A percentile compares a stretch with the other conserved stretches of the same genome.
Evolutionary conservation across 2,329 filamentous ascomycete species (phyloP).

Genomic region (Aspergillus sp.): DNA sequence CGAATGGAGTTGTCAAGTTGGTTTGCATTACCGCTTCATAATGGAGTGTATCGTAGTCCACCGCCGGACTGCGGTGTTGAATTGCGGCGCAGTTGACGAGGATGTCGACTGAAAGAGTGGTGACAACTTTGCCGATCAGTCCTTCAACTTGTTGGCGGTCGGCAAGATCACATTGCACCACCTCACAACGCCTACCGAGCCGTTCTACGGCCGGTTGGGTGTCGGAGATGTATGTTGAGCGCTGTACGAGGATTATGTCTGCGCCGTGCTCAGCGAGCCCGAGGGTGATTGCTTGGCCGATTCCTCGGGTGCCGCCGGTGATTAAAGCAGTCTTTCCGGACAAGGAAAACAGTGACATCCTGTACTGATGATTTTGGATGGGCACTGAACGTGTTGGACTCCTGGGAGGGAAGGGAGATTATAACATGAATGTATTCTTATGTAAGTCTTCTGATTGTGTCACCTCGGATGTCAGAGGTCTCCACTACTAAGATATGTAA

Average conservation of each 20-base stretch:
- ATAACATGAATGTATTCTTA: too few relatives aligned
- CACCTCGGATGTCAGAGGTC: too few relatives aligned
- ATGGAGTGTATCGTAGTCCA: constrained; percentile 62
- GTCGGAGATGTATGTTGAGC: constrained; percentile 15
- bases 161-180: not conserved
- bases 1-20: constrained; percentile 79
- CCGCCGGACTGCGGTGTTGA: constrained; percentile 73
- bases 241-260: constrained; percentile 17
- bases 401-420: too few relatives aligned
- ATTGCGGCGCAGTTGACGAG: constrained; percentile 82
- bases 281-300: constrained; percentile 35
- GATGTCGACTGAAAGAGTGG: constrained; percentile 59
- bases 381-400: too few relatives aligned
- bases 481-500: too few relatives aligned
- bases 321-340: constrained; percentile 35
- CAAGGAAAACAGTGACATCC: constrained; percentile 26
- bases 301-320: constrained; percentile 40
- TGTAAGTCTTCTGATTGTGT: too few relatives aligned
- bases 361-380: not conserved
- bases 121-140: not conserved
- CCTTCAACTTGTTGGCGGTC: not conserved
- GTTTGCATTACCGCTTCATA: constrained; percentile 78
- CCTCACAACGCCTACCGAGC: constrained; percentile 24
- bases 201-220: constrained; percentile 28
- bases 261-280: constrained; percentile 5